A percentile compares a stretch with the other conserved stretches of the same genome.
These are phyloP conservation scores for Trichosporon faecale DNA, from an alignment of 1,284 basidiomycete species.

Conservation along the genomic window DNA sequence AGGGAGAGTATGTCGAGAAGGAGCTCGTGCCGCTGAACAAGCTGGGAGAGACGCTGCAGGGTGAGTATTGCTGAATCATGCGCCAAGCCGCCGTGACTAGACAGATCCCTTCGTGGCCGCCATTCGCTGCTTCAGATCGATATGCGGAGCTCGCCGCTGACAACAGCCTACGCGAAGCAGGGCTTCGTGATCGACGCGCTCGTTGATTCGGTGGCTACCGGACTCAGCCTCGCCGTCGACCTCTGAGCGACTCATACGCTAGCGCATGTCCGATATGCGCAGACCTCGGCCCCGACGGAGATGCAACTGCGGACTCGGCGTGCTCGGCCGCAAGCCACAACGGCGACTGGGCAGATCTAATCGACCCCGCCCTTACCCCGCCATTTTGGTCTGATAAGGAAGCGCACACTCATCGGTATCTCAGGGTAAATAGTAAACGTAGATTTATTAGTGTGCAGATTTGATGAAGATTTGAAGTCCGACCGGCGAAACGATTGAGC, in stretches of 20 bases:
- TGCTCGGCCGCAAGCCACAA: neutral
- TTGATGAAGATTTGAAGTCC: neutral
- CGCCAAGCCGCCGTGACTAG: too few species aligned
- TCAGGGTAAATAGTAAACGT: neutral
- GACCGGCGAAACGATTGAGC: neutral
- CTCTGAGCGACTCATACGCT: neutral
- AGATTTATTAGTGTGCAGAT: neutral
- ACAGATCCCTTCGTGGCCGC: too few species aligned
- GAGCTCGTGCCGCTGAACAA: constrained; percentile 66
- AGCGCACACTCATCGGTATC: neutral
- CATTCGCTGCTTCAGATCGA: too few species aligned
- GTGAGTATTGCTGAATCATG: too few species aligned
- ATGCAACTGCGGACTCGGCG: neutral
- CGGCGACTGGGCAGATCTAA: neutral
- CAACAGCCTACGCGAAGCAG: constrained; percentile 66
- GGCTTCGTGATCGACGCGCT: constrained; percentile 75
- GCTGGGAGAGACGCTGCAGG: constrained; percentile 63
- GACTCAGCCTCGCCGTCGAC: constrained; percentile 57
- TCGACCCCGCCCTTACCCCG: neutral
- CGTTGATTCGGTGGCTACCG: constrained; percentile 68
- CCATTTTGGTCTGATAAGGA: neutral
- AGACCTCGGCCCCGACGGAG: neutral
- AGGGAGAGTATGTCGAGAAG: constrained; percentile 75
- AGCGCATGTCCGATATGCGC: neutral
- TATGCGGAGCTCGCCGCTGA: neutral